phyloP scores from a whole-genome alignment of 2,329 filamentous ascomycete genomes.

The Trichoderma gracile region DNA sequence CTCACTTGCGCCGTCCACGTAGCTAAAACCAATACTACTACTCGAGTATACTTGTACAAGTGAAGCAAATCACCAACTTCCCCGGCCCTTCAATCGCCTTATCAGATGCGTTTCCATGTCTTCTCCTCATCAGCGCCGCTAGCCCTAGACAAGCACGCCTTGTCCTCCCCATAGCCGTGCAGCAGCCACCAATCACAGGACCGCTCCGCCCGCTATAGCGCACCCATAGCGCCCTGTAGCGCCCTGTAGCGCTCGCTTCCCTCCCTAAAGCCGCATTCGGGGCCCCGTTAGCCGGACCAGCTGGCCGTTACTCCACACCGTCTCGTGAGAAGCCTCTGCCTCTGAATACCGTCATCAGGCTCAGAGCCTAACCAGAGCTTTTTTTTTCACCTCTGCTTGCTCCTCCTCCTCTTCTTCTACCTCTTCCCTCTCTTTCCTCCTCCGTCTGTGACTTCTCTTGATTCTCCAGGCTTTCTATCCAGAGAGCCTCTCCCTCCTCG shows the following conservation, averaged over 20 bases:
- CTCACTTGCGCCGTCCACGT: background rate
- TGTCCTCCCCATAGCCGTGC: conserved; percentile 6
- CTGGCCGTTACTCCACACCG: conserved; percentile 24
- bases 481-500: conserved; percentile 30
- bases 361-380: conserved; percentile 28
- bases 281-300: conserved; percentile 19
- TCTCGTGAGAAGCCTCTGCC: conserved; percentile 25
- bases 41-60: no score
- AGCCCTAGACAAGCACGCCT: conserved; percentile 22
- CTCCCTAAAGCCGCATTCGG: conserved; percentile 18
- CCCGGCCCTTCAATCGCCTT: background rate
- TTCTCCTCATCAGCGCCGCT: conserved; percentile 16
- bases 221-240: conserved; percentile 1
- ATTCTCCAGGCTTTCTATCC: conserved; percentile 22
- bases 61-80: background rate
- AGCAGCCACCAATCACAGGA: conserved; percentile 19
- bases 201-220: conserved; percentile 2
- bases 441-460: conserved; percentile 23
- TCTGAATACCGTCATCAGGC: conserved; percentile 34
- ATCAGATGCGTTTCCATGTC: background rate
- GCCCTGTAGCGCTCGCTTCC: conserved; percentile 9
- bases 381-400: background rate
- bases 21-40: background rate
- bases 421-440: conserved; percentile 23
- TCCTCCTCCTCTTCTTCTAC: background rate